Evolutionary conservation across 108 stramenopile species (phyloP), one percentile per base, ranked within the genome.

Genomic region (Nitzschia palea): DNA sequence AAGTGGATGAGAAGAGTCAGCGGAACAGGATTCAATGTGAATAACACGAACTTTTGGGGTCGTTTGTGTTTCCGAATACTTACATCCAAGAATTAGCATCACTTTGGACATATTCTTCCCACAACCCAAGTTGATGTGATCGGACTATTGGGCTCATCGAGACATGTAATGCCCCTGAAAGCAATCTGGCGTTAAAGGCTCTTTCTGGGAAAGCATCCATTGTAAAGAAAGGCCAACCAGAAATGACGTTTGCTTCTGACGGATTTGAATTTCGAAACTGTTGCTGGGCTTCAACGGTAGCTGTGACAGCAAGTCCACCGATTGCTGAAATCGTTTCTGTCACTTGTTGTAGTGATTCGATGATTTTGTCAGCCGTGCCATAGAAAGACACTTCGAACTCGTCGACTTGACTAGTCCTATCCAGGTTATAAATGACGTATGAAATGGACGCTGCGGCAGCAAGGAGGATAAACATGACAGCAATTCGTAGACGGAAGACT

Each of bases 81-180:
- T 57, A 57, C 56, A 57, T 57, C 56, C 56, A 57, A 17, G 33
- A 12, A 22, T 57, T 57, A 12, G 15, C 56, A 4, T 57, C 56
- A 15, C 18, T 15, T 14, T 15, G 30, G 32, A 57, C 56, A 22
- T 57, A 57, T 34, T 31, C 56, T 15, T 57, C 56, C 56, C 56
- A 57, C 1, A 17, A 8, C 1, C 17, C 56, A 14, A 57, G 34
- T 17, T 57, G 18, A 1, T 34, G 18, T 32, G 33, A n/a, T 1
- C 0, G 1, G 34, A 57, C 56, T 1, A 57, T 14, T 1, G 56
- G 56, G n/a, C n/a, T 35, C 3, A 57, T 17, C 17, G 32, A 20
- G 33, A 57, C 29, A 57, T 34, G 34, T 17, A 34, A 17, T 23
- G 56, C 56, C 1, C 56, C 32, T 1, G 56, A 57, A 32, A 57